Conservation (phyloP, 495 filamentous ascomycete genomes). For the Podospora anserina region DNA sequence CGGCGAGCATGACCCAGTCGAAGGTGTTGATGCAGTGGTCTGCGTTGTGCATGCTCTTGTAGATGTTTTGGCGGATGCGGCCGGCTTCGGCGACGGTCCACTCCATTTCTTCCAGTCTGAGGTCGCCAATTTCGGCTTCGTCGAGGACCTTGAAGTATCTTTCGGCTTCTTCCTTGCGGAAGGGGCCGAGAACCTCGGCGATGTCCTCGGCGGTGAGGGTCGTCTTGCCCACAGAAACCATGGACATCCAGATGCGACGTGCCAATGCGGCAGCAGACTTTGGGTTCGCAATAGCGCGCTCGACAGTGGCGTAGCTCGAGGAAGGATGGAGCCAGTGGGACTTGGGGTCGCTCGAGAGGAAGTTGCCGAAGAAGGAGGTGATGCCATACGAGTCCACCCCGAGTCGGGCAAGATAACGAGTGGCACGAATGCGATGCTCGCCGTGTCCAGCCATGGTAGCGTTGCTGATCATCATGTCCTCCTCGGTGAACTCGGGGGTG, state of each 20-base stretch:
- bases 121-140: conserved; percentile 31
- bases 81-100: conserved; percentile 29
- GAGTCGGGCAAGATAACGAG: conserved; percentile 26
- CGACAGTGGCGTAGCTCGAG: conserved; percentile 28
- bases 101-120: conserved; percentile 33
- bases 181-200: conserved; percentile 32
- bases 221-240: conserved; percentile 31
- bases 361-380: conserved; percentile 33
- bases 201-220: conserved; percentile 27
- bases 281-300: conserved; percentile 30
- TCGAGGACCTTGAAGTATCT: conserved; percentile 31
- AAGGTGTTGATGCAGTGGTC: conserved; percentile 35
- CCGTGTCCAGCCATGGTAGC: conserved; percentile 28
- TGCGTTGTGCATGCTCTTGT: conserved; percentile 31
- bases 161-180: conserved; percentile 29
- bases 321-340: conserved; percentile 30
- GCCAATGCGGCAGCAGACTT: conserved; percentile 49
- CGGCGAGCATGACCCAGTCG: conserved; percentile 39
- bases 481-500: conserved; percentile 24
- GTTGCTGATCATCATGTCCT: conserved; percentile 32
- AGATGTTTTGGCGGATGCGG: conserved; percentile 30
- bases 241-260: conserved; percentile 33
- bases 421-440: conserved; percentile 24
- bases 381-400: conserved; percentile 31
- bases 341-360: conserved; percentile 23